phyloP scores from a whole-genome alignment of 2,329 filamentous ascomycete genomes.

The Didymellaceae sp. region DNA sequence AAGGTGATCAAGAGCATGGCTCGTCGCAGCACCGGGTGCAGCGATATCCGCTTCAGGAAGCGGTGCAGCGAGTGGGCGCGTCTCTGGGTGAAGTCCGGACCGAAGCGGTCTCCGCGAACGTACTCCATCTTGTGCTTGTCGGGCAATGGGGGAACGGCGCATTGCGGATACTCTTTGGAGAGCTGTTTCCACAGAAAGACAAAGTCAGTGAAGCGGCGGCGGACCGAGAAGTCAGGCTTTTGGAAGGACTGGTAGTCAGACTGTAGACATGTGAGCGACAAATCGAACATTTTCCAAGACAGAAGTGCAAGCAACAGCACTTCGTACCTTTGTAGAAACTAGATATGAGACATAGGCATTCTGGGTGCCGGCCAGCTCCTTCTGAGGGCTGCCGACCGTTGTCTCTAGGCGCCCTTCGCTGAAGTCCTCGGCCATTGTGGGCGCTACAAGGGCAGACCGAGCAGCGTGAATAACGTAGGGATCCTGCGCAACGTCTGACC shows the following conservation, averaged over 20 bases:
- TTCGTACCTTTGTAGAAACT: slow-evolving; percentile 80
- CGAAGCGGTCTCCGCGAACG: slow-evolving; percentile 94
- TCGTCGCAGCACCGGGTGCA: slow-evolving; percentile 87
- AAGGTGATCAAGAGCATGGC: slow-evolving; percentile 85
- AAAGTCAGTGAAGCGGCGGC: slow-evolving; percentile 96
- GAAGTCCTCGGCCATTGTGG: slow-evolving; percentile 46
- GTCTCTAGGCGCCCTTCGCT: slow-evolving; percentile 79
- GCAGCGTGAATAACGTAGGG: not conserved
- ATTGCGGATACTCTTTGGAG: slow-evolving; percentile 84
- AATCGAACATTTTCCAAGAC: not conserved
- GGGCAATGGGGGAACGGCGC: slow-evolving; percentile 90
- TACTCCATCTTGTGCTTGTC: slow-evolving; percentile 99
- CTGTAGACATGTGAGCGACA: slow-evolving; percentile 54
- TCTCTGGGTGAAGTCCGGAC: slow-evolving; percentile 86
- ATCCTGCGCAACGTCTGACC: slow-evolving; percentile 6
- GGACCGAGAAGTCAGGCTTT: slow-evolving; percentile 76
- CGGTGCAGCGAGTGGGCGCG: slow-evolving; percentile 89
- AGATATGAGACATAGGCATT: slow-evolving; percentile 96
- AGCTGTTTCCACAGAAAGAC: slow-evolving; percentile 94
- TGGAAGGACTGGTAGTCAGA: slow-evolving; percentile 95
- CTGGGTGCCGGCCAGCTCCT: slow-evolving; percentile 96
- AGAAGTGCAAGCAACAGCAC: not conserved
- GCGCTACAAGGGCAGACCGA: slow-evolving; percentile 7
- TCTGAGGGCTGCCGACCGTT: slow-evolving; percentile 80
- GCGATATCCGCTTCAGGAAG: slow-evolving; percentile 83